A percentile compares a stretch with the other conserved stretches of the same genome.
Conservation (phyloP, 176 grass and related monocot genomes). For the Chrysopogon serrulatus region DNA sequence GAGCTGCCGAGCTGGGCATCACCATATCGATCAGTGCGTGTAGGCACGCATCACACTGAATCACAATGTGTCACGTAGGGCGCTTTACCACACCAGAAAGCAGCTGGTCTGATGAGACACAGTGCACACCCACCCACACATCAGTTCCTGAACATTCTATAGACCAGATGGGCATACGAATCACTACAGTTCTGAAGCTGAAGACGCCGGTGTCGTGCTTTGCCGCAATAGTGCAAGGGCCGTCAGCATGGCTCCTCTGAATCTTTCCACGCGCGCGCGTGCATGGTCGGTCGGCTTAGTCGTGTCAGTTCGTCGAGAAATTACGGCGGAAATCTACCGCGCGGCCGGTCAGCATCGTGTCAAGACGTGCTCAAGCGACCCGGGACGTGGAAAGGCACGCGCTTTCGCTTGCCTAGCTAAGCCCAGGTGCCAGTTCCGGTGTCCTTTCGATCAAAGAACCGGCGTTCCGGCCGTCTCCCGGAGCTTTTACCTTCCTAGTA, state of each 20-base stretch:
- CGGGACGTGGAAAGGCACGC: conserved; percentile 9
- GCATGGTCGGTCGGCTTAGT: neutral
- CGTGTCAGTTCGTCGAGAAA: neutral
- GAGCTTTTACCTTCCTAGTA: conserved; percentile 16
- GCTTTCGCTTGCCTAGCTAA: neutral
- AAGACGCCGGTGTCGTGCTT: neutral
- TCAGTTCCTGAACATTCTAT: neutral
- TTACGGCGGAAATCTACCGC: neutral
- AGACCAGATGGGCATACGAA: neutral
- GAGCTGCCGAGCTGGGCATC: neutral
- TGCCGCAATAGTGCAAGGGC: neutral
- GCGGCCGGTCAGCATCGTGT: neutral
- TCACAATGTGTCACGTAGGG: neutral
- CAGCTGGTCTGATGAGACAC: neutral
- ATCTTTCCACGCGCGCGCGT: neutral
- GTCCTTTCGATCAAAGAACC: neutral
- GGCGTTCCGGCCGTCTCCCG: neutral
- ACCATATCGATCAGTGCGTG: neutral
- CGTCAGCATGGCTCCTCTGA: conserved; percentile 2
- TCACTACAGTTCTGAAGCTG: neutral
- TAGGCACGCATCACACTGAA: neutral
- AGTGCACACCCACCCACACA: neutral
- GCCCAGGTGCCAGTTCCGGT: neutral
- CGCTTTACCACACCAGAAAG: neutral
- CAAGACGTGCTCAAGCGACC: neutral